These are phyloP conservation scores for Lentinula novae-zelandiae DNA, from an alignment of 1,284 basidiomycete species.

Conservation along the genomic window DNA sequence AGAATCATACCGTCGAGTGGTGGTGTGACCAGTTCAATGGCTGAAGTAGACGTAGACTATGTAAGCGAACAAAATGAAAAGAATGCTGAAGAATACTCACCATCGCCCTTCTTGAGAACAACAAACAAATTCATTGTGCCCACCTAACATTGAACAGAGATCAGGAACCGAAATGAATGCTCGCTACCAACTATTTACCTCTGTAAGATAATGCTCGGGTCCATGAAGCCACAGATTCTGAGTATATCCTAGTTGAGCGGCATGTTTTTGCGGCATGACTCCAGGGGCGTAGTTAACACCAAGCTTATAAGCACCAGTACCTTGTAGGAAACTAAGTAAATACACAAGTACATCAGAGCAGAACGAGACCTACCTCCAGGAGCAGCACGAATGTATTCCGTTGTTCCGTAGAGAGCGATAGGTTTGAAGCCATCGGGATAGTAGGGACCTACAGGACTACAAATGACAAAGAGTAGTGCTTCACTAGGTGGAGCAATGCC, in stretches of 20 bases:
- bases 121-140: constrained; percentile 98
- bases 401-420: constrained; percentile 88
- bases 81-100: constrained; percentile 34
- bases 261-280: constrained; percentile 85
- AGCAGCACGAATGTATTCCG: constrained; percentile 85
- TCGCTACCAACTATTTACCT: constrained; percentile 32
- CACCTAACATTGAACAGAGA: constrained; percentile 39
- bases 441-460: constrained; percentile 92
- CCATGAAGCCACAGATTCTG: constrained; percentile 97
- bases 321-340: constrained; percentile 26
- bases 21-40: constrained; percentile 82
- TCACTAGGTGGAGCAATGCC: constrained; percentile 88
- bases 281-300: constrained; percentile 91
- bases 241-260: constrained; percentile 82
- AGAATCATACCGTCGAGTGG: constrained; percentile 95
- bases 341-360: not conserved
- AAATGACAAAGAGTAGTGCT: constrained; percentile 93
- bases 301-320: constrained; percentile 89
- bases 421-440: constrained; percentile 96
- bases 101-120: constrained; percentile 75
- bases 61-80: not conserved
- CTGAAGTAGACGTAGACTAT: constrained; percentile 29
- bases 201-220: constrained; percentile 82
- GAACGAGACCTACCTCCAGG: constrained; percentile 64
- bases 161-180: not conserved